Evolutionary conservation across 441 rosid genomes (phyloP).

Genomic region (Metrosideros polymorpha): DNA sequence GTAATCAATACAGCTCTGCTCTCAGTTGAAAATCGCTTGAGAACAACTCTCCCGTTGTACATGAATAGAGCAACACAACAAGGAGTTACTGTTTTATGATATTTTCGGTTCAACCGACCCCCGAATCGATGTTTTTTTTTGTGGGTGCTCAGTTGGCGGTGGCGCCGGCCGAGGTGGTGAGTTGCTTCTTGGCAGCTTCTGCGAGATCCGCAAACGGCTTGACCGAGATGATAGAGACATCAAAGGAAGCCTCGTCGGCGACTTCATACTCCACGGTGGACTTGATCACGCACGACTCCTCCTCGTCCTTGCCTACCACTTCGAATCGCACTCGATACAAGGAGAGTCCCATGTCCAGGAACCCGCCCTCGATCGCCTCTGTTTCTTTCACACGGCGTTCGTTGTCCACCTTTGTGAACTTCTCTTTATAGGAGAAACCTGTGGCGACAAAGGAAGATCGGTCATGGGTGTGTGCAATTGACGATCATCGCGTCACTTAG

Average conservation of each 20-base stretch:
- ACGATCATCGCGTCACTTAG: neutral
- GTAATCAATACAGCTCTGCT: neutral
- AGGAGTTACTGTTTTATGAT: neutral
- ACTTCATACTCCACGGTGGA: slow-evolving; percentile 4
- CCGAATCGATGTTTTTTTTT: neutral
- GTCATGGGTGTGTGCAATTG: neutral
- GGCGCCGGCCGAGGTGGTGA: neutral
- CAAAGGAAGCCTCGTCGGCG: slow-evolving; percentile 2
- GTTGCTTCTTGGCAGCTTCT: neutral
- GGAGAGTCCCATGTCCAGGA: slow-evolving; percentile 4
- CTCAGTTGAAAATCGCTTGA: neutral
- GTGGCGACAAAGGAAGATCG: neutral
- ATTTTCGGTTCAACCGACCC: neutral
- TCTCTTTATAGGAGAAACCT: slow-evolving; percentile 1
- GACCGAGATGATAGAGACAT: neutral
- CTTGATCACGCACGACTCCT: slow-evolving; percentile 7
- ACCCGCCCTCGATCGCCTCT: slow-evolving; percentile 12
- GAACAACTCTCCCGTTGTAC: neutral
- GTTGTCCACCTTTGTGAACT: slow-evolving; percentile 2
- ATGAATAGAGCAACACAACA: neutral
- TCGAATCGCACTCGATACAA: neutral
- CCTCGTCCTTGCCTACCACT: neutral
- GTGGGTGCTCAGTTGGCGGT: neutral
- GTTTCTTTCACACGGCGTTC: slow-evolving; percentile 1
- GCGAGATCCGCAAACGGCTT: neutral